Conservation (phyloP, 352 stramenopile genomes). For the Phytophthora hybrid region DNA sequence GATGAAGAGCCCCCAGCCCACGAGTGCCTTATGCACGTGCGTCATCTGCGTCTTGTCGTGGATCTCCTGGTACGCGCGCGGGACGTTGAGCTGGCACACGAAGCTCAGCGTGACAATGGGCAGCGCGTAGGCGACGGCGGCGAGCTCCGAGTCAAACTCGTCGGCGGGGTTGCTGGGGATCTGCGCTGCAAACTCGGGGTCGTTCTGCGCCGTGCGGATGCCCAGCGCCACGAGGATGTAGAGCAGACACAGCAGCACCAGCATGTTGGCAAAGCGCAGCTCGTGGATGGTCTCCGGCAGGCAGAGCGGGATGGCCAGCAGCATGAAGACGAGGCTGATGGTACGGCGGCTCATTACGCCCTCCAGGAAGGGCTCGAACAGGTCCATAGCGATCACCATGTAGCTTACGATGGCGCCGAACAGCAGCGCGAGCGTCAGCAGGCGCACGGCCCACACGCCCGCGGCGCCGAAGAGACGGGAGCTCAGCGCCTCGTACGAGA, state of each 20-base stretch:
- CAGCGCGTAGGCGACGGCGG: constrained; percentile 73
- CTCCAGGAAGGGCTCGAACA: constrained; percentile 81
- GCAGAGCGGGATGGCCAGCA: constrained; percentile 78
- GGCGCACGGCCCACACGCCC: constrained; percentile 76
- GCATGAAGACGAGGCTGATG: constrained; percentile 71
- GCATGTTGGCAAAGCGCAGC: constrained; percentile 81
- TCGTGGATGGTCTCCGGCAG: constrained; percentile 87
- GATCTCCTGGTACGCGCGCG: constrained; percentile 82
- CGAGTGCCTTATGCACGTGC: constrained; percentile 70
- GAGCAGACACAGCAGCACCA: constrained; percentile 80
- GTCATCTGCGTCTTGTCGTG: constrained; percentile 76
- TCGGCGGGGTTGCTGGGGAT: constrained; percentile 51
- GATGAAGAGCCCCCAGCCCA: constrained; percentile 56
- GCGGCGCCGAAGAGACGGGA: constrained; percentile 72
- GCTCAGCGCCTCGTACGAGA: constrained; percentile 85
- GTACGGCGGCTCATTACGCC: constrained; percentile 62
- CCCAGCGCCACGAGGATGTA: constrained; percentile 82
- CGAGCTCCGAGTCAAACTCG: constrained; percentile 68
- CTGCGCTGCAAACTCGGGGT: constrained; percentile 49
- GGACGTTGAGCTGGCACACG: constrained; percentile 84
- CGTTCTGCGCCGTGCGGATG: constrained; percentile 55
- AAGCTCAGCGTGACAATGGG: constrained; percentile 87
- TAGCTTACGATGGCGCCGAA: constrained; percentile 87
- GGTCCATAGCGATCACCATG: constrained; percentile 87
- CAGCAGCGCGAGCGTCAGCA: constrained; percentile 78